Percentiles rank a stretch among this genome's conserved stretches.
These are phyloP conservation scores for Chlorella variabilis DNA, from an alignment of 163 green algal species.

Conservation along the genomic window DNA sequence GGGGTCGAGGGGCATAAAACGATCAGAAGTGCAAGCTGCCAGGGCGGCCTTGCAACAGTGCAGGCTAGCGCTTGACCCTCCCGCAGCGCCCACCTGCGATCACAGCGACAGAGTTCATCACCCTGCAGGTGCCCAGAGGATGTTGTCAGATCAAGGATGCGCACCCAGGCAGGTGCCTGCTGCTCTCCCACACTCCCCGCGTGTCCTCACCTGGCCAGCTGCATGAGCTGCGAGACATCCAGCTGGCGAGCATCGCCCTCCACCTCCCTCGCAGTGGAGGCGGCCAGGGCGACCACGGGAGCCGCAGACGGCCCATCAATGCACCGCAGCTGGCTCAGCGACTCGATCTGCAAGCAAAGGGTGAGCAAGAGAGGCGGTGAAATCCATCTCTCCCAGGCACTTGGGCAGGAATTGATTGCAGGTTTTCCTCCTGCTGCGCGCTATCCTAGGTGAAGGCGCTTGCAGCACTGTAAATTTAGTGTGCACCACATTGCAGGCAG, in stretches of 20 bases:
- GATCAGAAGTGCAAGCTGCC: background rate
- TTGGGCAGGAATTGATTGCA: too few relatives aligned
- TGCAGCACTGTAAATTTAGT: too few relatives aligned
- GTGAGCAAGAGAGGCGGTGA: background rate
- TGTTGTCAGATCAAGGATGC: too few relatives aligned
- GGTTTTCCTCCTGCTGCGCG: too few relatives aligned
- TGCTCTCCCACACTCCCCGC: too few relatives aligned
- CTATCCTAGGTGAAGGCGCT: too few relatives aligned
- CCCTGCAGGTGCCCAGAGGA: background rate
- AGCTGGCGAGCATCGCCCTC: background rate
- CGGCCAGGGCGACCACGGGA: background rate
- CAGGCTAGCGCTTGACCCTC: too few relatives aligned
- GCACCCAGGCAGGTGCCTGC: too few relatives aligned
- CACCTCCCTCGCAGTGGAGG: background rate
- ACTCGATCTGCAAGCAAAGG: background rate
- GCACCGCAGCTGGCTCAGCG: slow-evolving; percentile 18
- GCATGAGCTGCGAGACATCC: background rate
- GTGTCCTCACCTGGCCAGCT: slow-evolving; percentile 7
- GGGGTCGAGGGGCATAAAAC: background rate
- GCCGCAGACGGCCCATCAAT: background rate
- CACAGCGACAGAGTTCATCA: background rate
- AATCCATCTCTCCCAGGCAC: too few relatives aligned
- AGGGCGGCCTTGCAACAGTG: too few relatives aligned
- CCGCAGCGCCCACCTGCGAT: background rate
- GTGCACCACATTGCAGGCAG: too few relatives aligned